Evolutionary conservation across 2,329 filamentous ascomycete species (phyloP).

Genomic region (Colletotrichum ledebouriae): DNA sequence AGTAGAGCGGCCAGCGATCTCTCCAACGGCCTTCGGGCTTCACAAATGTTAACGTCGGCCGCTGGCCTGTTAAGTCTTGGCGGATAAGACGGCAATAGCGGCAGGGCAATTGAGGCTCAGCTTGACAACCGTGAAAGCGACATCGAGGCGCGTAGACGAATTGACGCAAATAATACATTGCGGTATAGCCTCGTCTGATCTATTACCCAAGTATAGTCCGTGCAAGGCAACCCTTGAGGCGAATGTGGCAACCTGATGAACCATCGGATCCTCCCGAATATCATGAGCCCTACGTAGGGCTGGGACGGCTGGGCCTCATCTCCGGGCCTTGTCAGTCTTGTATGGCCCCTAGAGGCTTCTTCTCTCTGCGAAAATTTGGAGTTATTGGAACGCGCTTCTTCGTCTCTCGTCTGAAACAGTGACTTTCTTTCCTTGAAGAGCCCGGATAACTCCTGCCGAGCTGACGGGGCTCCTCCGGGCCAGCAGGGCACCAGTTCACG

Average conservation of each 20-base stretch:
- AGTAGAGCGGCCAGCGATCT: too few species aligned
- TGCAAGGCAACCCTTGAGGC: constrained; percentile 28
- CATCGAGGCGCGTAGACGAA: not conserved
- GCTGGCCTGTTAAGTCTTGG: not conserved
- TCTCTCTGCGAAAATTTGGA: too few species aligned
- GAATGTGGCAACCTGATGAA: constrained; percentile 27
- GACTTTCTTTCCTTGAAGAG: too few species aligned
- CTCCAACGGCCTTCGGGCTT: too few species aligned
- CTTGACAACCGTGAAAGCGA: not conserved
- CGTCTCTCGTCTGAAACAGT: too few species aligned
- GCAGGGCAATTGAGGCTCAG: not conserved
- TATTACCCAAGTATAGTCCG: constrained; percentile 17
- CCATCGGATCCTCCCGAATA: constrained; percentile 30
- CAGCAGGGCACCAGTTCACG: constrained; percentile 6
- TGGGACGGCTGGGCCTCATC: constrained; percentile 11
- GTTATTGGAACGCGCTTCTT: not conserved
- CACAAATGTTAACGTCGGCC: too few species aligned
- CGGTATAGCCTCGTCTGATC: constrained; percentile 19
- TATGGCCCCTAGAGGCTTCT: not conserved
- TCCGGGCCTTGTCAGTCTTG: not conserved
- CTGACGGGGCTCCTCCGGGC: not conserved
- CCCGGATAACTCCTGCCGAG: not conserved
- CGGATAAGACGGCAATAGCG: constrained; percentile 12
- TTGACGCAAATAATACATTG: constrained; percentile 22
- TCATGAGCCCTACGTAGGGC: not conserved